Base-by-base conservation (phyloP, 2,329 filamentous ascomycete species). In the Sporothrix luriei region DNA sequence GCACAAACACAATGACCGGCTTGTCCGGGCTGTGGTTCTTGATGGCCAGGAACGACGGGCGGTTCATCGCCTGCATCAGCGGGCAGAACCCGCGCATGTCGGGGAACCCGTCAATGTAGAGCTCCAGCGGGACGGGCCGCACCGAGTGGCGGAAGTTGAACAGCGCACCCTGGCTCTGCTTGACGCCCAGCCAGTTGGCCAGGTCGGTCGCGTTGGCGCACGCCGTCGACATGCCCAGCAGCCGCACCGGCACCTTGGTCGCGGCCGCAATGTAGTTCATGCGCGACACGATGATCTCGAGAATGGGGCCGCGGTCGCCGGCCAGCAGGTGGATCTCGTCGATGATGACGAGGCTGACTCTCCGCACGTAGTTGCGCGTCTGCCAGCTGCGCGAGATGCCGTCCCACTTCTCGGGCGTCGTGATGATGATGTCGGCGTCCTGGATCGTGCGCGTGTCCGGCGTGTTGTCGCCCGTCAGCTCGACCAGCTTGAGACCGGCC, bases 221-320 rank as follows among this genome's bases (percentile, higher is more conserved):
- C 11, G 95, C 96, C 21, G 95, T 99, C 2, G 95, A 99, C 96
- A 99, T 99, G n/a, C 95, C 95, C 72, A 99, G 85, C 5, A 99
- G 84, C 4, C 95, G 88, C 26, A 99, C 94, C 0, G 93, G 88
- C 66, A 90, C 93, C 76, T 97, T 93, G 52, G 92, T 97, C 72
- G 97, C 93, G 2, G 94, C 92, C 1, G 94, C 95, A 75, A 99
- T 99, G 78, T 98, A 99, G 78, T 99, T 99, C 96, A 99, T 98
- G 75, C 88, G 87, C 48, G 88, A 90, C 16, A 90, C 96, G 73
- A 99, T 99, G 75, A 99, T 99, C 80, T 99, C 95, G 65, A 99
- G 84, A 85, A 99, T 99, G 1, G 96, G 96, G 26, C 94, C 95
- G 79, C 95, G 91, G 76, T 99, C 95, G 71, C 95, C 93, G 38